A percentile compares a stretch with the other conserved stretches of the same genome.
phyloP scores from a whole-genome alignment of 352 stramenopile species.

The Phytopythium boreale region DNA sequence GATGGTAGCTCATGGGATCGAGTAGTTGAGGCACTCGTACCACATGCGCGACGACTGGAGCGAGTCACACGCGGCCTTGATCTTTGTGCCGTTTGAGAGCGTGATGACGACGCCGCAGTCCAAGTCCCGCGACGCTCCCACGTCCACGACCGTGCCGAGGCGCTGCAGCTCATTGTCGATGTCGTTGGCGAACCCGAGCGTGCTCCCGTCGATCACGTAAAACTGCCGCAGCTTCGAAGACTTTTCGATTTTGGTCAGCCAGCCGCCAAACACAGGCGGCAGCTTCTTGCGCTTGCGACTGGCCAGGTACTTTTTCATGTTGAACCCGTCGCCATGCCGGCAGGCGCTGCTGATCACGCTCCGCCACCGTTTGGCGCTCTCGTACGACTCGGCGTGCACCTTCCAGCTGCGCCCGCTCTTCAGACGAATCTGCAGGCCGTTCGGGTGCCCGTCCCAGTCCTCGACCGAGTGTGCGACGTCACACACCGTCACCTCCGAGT shows the following conservation, averaged over 20 bases:
- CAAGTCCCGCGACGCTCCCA: conserved; percentile 56
- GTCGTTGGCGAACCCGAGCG: conserved; percentile 69
- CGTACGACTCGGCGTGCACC: conserved; percentile 70
- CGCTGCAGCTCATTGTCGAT: conserved; percentile 75
- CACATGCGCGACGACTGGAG: conserved; percentile 62
- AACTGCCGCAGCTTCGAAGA: conserved; percentile 53
- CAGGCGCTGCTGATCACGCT: conserved; percentile 53
- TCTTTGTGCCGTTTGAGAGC: conserved; percentile 47
- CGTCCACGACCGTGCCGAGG: conserved; percentile 59
- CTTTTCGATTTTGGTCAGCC: conserved; percentile 63
- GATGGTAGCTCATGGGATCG: conserved; percentile 7
- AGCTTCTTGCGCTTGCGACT: conserved; percentile 68
- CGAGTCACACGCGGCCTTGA: conserved; percentile 76
- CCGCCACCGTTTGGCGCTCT: conserved; percentile 73
- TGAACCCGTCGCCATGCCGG: conserved; percentile 49
- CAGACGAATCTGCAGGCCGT: conserved; percentile 64
- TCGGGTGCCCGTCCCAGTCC: conserved; percentile 68
- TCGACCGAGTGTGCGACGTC: conserved; percentile 59
- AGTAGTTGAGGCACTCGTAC: conserved; percentile 71
- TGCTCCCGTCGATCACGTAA: conserved; percentile 72
- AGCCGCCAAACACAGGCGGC: conserved; percentile 68
- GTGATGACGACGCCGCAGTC: conserved; percentile 69
- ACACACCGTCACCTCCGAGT: conserved; percentile 50
- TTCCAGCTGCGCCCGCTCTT: conserved; percentile 68
- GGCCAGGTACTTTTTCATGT: conserved; percentile 63